phyloP scores from a whole-genome alignment of 345 rosid genomes.

The Aquilaria yunnanensis region DNA sequence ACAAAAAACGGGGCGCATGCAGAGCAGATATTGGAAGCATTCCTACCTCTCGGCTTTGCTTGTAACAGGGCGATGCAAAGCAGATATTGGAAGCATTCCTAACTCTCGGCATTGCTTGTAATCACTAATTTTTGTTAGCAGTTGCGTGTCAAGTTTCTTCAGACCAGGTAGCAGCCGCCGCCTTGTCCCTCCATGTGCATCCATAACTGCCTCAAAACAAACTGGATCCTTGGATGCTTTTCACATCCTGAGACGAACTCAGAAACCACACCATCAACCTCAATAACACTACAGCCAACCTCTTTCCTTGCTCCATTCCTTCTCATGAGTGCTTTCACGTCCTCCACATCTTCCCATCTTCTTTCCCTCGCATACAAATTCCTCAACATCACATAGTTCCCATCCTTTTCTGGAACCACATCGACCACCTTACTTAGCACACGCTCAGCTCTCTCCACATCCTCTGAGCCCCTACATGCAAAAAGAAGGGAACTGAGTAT shows the following conservation, averaged over 20 bases:
- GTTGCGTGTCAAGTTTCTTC: neutral
- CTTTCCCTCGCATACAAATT: slow-evolving; percentile 58
- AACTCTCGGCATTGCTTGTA: neutral
- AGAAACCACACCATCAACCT: slow-evolving; percentile 41
- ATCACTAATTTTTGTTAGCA: neutral
- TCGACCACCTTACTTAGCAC: slow-evolving; percentile 27
- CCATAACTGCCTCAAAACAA: slow-evolving; percentile 32
- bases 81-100: neutral
- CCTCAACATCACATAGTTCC: slow-evolving; percentile 54
- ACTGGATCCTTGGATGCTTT: slow-evolving; percentile 28
- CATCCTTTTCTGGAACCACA: slow-evolving; percentile 51
- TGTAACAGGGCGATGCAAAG: too few species aligned
- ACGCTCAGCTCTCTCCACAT: slow-evolving; percentile 47
- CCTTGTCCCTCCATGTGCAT: slow-evolving; percentile 31
- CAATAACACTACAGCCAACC: slow-evolving; percentile 65
- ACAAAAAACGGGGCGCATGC: too few species aligned
- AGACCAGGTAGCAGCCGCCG: neutral
- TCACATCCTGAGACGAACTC: slow-evolving; percentile 64
- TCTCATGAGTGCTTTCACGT: slow-evolving; percentile 54
- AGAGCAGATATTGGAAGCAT: too few species aligned
- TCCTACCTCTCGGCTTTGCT: too few species aligned
- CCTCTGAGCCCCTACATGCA: slow-evolving; percentile 56
- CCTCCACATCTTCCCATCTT: slow-evolving; percentile 57
- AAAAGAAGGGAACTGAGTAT: slow-evolving; percentile 60
- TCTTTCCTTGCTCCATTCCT: slow-evolving; percentile 55